Evolutionary conservation across 371 early-diverging fungal genomes (phyloP).

Genomic region (Choanephora cucurbitarum): DNA sequence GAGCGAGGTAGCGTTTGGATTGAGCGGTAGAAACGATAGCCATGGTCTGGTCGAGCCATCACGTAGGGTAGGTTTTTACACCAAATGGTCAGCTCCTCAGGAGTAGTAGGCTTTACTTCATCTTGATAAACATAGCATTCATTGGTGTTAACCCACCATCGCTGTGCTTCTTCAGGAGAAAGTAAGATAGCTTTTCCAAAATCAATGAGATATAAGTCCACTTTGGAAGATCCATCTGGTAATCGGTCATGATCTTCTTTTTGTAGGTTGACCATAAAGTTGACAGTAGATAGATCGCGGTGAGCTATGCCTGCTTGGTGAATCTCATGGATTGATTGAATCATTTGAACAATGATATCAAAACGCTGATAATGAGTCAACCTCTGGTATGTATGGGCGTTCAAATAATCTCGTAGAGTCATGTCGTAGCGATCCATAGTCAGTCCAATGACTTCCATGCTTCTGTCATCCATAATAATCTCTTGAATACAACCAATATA

Average conservation of each 20-base stretch:
- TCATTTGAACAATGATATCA: conserved; percentile 55
- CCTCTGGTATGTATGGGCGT: conserved; percentile 43
- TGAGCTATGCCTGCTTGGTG: conserved; percentile 64
- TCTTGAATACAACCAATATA: conserved; percentile 43
- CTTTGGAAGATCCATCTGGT: conserved; percentile 47
- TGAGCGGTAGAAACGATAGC: conserved; percentile 59
- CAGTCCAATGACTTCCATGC: conserved; percentile 37
- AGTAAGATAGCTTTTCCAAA: conserved; percentile 67
- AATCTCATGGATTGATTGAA: conserved; percentile 49
- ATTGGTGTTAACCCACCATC: conserved; percentile 54
- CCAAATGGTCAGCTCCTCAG: conserved; percentile 46
- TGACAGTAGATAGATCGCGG: conserved; percentile 64
- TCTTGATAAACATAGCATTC: conserved; percentile 35
- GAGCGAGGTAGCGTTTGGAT: conserved; percentile 60
- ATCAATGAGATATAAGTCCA: conserved; percentile 59
- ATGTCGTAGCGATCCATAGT: conserved; percentile 45
- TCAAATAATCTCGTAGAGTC: conserved; percentile 57
- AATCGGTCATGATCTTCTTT: conserved; percentile 22
- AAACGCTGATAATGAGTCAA: conserved; percentile 55
- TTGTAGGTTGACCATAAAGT: conserved; percentile 46
- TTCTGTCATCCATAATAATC: conserved; percentile 34
- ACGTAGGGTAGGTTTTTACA: conserved; percentile 50
- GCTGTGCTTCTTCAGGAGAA: conserved; percentile 40
- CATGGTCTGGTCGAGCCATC: conserved; percentile 61
- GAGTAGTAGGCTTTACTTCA: conserved; percentile 35